phyloP scores from a whole-genome alignment of 805 yeast species.

The Lipomyces starkeyi region DNA sequence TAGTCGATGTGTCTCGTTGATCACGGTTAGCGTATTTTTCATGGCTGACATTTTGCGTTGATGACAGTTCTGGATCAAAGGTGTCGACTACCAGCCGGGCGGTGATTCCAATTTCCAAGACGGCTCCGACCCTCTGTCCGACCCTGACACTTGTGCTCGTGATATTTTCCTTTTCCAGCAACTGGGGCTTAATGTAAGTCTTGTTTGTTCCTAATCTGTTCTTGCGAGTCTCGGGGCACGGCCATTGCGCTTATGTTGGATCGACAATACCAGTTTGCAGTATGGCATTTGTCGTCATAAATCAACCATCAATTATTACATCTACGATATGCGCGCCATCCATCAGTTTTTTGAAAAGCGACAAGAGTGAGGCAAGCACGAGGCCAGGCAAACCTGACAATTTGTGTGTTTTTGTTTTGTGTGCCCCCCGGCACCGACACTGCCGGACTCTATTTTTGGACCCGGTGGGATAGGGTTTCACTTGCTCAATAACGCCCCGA shows the following conservation, averaged over 20 bases:
- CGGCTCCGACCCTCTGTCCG: conserved; percentile 74
- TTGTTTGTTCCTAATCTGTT: background rate
- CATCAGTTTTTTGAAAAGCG: no score
- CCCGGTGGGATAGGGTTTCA: no score
- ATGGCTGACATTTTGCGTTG: background rate
- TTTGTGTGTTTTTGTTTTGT: no score
- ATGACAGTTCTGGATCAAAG: conserved; percentile 71
- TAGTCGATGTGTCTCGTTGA: background rate
- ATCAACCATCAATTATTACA: no score
- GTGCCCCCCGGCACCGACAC: no score
- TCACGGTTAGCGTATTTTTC: background rate
- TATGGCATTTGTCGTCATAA: background rate
- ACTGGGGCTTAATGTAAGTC: conserved; percentile 68
- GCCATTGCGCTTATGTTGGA: background rate
- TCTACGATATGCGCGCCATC: no score
- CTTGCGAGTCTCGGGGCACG: background rate
- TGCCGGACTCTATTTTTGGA: no score
- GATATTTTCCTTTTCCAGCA: conserved; percentile 82
- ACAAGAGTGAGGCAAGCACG: no score
- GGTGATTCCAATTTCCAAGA: conserved; percentile 71
- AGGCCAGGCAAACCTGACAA: no score
- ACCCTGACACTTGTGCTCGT: conserved; percentile 73
- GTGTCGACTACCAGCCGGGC: conserved; percentile 96
- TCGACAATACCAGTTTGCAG: background rate
- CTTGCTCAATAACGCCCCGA: background rate